Base-by-base conservation (phyloP, 2,329 filamentous ascomycete genomes). In the Zasmidium cellare region DNA sequence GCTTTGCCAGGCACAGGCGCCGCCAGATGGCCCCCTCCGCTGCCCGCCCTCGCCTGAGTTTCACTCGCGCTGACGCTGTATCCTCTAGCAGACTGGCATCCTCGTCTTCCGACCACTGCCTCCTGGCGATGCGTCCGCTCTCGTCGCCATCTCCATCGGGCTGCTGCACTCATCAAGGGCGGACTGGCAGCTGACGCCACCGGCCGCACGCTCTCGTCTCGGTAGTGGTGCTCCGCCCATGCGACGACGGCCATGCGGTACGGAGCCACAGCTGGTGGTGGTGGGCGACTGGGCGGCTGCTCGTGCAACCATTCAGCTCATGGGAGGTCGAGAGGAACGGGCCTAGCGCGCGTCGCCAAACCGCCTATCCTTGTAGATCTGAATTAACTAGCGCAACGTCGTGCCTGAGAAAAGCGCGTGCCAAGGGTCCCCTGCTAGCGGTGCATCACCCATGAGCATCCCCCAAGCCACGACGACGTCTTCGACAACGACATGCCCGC, bases 281-380 rank as follows among this genome's bases (percentile, higher is more conserved):
- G 35, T 16, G 35, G 35, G 35, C n/a, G 35, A 18, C 6, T 41
- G 35, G 35, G 35, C 35, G 35, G 35, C 35, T 41, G 35, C 35
- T 41, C 16, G 35, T 41, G 35, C 35, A 3, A 18, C 35, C 11
- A 18, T 9, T 14, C 7, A 41, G 3, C 35, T 5, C 25, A 28
- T 28, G 35, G 18, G 11, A 49, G 47, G n/a, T 49, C 47, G 47
- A 9, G 11, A 49, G 47, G 47, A 49, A 49, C 47, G 47, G 24
- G 47, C 23, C 47, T 49, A 49, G 47, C 47, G 20, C 12, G 3
- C 14, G 9, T n/a, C 35, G 35, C 35, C n/a, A 41, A 16, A 41
- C 35, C 7, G 35, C 35, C 35, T n/a, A 41, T 41, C 35, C 35
- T 41, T 41, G 35, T 41, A 41, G 35, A 41, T 41, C 35, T 41